Conservation (phyloP, 1,284 basidiomycete species). For the Sparassis latifolia region DNA sequence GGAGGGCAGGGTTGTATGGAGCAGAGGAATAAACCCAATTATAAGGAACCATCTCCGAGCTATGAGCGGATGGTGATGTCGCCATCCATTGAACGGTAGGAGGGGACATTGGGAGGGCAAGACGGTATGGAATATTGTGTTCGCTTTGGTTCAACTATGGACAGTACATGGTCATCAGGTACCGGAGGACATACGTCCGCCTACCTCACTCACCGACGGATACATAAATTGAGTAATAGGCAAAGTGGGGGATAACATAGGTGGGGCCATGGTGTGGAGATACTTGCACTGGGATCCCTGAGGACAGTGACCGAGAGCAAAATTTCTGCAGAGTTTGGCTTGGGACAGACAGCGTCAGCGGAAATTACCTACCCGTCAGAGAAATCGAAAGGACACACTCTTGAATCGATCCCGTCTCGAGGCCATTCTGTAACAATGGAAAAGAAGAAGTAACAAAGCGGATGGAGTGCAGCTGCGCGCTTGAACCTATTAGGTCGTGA, state of each 20-base stretch:
- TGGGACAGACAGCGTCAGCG: slow-evolving; percentile 10
- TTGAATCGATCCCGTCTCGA: slow-evolving; percentile 14
- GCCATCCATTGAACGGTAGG: neutral
- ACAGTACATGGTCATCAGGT: too few species aligned
- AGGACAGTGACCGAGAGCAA: slow-evolving; percentile 25
- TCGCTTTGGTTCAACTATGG: too few species aligned
- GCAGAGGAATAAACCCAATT: slow-evolving; percentile 3
- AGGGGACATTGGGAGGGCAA: neutral
- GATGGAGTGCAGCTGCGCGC: slow-evolving; percentile 15
- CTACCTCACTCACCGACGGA: neutral
- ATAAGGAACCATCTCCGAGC: neutral
- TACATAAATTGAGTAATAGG: neutral
- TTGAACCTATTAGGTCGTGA: slow-evolving; percentile 23
- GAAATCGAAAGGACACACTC: slow-evolving; percentile 12
- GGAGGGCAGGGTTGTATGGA: neutral
- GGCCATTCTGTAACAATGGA: slow-evolving; percentile 11
- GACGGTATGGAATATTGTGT: too few species aligned
- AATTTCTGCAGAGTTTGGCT: slow-evolving; percentile 27
- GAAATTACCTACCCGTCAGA: slow-evolving; percentile 1
- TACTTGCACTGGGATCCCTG: slow-evolving; percentile 26
- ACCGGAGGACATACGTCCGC: too few species aligned
- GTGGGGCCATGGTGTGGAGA: slow-evolving; percentile 17
- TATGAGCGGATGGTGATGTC: neutral
- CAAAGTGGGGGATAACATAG: neutral
- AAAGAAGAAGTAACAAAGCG: slow-evolving; percentile 8